Percentiles rank a stretch among this genome's conserved stretches.
phyloP scores from a whole-genome alignment of 805 yeast species.

The Metschnikowia reukaufii region DNA sequence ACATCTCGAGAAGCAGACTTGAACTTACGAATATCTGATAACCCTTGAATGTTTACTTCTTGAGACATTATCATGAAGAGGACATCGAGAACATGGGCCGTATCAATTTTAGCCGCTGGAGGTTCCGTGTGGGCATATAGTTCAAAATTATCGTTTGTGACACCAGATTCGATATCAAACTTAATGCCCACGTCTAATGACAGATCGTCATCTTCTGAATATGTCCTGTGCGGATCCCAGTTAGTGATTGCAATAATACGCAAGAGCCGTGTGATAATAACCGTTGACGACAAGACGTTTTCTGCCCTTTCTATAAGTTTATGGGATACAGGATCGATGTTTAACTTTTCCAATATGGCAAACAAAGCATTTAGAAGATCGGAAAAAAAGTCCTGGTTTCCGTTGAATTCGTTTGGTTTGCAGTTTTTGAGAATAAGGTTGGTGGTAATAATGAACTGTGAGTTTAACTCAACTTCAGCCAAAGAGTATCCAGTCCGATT shows the following conservation, averaged over 20 bases:
- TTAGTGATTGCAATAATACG: slow-evolving; percentile 26
- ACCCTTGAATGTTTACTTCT: slow-evolving; percentile 28
- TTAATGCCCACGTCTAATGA: slow-evolving; percentile 8
- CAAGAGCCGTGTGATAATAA: slow-evolving; percentile 34
- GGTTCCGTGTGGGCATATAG: slow-evolving; percentile 34
- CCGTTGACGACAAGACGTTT: slow-evolving; percentile 31
- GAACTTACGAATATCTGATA: slow-evolving; percentile 26
- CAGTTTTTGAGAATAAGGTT: slow-evolving; percentile 25
- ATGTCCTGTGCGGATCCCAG: slow-evolving; percentile 27
- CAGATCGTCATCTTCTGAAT: slow-evolving; percentile 1
- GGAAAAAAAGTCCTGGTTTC: slow-evolving; percentile 14
- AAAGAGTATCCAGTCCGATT: slow-evolving; percentile 38
- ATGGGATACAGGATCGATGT: slow-evolving; percentile 14
- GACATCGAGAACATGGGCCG: slow-evolving; percentile 28
- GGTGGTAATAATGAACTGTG: slow-evolving; percentile 37
- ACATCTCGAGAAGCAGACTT: slow-evolving; percentile 1
- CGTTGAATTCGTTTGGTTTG: slow-evolving; percentile 18
- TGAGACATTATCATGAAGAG: slow-evolving; percentile 32
- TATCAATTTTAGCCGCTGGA: slow-evolving; percentile 21
- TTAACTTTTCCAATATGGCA: slow-evolving; percentile 21
- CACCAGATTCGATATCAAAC: slow-evolving; percentile 15
- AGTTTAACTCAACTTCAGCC: slow-evolving; percentile 42
- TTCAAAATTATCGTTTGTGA: slow-evolving; percentile 20
- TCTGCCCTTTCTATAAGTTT: slow-evolving; percentile 32
- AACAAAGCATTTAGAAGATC: slow-evolving; percentile 27